phyloP scores from a whole-genome alignment of 2,329 filamentous ascomycete species.

The Botrytis squamosa region DNA sequence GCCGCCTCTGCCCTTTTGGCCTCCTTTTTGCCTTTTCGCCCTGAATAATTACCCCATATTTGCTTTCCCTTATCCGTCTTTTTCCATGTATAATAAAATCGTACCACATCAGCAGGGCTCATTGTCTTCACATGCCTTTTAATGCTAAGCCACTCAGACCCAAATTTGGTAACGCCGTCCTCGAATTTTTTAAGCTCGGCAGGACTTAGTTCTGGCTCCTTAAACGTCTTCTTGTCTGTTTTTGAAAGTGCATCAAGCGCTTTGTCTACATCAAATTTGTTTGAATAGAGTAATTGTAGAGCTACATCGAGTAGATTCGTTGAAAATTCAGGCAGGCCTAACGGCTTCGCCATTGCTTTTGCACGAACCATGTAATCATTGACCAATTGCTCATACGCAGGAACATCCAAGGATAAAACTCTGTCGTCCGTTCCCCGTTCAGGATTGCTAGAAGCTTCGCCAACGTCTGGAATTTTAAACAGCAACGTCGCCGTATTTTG shows the following conservation, averaged over 20 bases:
- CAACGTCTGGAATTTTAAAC: slow-evolving; percentile 70
- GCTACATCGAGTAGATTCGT: slow-evolving; percentile 90
- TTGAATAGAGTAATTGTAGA: slow-evolving; percentile 67
- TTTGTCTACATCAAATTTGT: slow-evolving; percentile 67
- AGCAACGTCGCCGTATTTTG: slow-evolving; percentile 71
- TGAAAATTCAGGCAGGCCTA: slow-evolving; percentile 71
- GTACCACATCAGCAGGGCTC: slow-evolving; percentile 75
- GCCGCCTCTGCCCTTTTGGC: slow-evolving; percentile 70
- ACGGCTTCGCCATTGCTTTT: slow-evolving; percentile 56
- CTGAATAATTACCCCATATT: slow-evolving; percentile 86
- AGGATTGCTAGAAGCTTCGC: slow-evolving; percentile 45
- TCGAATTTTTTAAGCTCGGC: slow-evolving; percentile 88
- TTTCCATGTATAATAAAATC: slow-evolving; percentile 98
- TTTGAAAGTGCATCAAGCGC: slow-evolving; percentile 69
- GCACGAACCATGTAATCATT: slow-evolving; percentile 67
- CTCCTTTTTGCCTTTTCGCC: slow-evolving; percentile 87
- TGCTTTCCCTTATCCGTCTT: slow-evolving; percentile 82
- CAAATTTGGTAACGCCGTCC: slow-evolving; percentile 84
- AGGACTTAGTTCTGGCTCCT: slow-evolving; percentile 77
- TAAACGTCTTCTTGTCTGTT: slow-evolving; percentile 69
- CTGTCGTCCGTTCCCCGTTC: slow-evolving; percentile 39
- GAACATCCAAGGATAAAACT: slow-evolving; percentile 35
- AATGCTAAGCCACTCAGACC: slow-evolving; percentile 82
- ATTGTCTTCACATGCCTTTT: slow-evolving; percentile 84
- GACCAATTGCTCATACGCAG: slow-evolving; percentile 52